Base-by-base conservation (phyloP, 352 stramenopile genomes). In the Pythium periplocum region DNA sequence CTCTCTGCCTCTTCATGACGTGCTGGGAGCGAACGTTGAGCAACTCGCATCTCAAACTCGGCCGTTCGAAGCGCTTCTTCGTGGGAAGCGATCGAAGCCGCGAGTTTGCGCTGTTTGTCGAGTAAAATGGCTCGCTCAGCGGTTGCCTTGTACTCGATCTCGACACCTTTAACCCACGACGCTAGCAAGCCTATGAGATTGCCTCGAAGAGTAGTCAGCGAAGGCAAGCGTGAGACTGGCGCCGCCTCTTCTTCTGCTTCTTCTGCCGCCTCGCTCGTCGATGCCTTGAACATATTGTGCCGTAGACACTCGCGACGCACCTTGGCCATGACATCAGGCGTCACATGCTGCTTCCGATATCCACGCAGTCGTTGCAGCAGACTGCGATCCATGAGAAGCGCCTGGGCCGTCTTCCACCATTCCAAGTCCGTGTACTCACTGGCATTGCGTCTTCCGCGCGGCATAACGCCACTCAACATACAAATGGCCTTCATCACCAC, bases 321-420 rank as follows among this genome's bases (percentile, higher is more conserved):
- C 63, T 93, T 93, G 0, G 76, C 65, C 68, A 90, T 90, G 9
- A 93, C 71, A 6, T 93, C 80, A 1, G 80, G 59, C 0, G 75
- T 68, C 31, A 90, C 57, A 1, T 41, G 46, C 17, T 80, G 73
- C 17, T 85, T 68, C 0, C 71, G 64, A 51, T 87, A 88, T 0
- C 70, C 58, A 4, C 82, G 62, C 35, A 93, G 51, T 5, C 73
- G 69, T 38, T 78, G 74, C 12, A 93, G 45, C 6, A 93, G 51
- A 40, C 66, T 76, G 30, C 83, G 74, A 55, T 93, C 80, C 80
- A 93, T 93, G 11, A 93, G 64, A 54, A 93, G 45, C 7, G 83
- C 80, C 50, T 93, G 83, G 9, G 74, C 73, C 0, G 79, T 81
- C 48, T 89, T 87, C 82, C 79, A 90, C 82, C 82, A 93, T 45